These are phyloP conservation scores for Colletotrichum cuscutae DNA, from an alignment of 2,329 filamentous ascomycete genomes.

Conservation along the genomic window DNA sequence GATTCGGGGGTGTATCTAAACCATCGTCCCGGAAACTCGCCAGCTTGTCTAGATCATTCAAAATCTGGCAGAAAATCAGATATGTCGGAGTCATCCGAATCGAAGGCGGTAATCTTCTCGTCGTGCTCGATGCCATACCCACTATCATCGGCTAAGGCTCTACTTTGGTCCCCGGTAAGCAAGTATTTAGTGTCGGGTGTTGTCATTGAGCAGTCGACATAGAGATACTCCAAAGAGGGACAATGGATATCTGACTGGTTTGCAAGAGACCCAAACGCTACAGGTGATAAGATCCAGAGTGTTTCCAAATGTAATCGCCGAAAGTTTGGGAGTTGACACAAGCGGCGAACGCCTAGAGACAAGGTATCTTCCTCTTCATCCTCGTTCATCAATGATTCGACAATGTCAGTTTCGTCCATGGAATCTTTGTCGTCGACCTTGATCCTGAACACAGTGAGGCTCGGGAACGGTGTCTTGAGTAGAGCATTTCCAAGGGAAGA, in stretches of 20 bases:
- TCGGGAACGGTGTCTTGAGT: background rate
- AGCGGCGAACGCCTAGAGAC: background rate
- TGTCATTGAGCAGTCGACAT: background rate
- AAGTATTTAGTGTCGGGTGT: background rate
- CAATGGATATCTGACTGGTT: background rate
- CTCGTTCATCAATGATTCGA: background rate
- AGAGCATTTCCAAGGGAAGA: background rate
- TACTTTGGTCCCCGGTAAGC: background rate
- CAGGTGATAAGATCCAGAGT: background rate
- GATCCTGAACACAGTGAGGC: conserved; percentile 5
- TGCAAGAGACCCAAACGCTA: background rate
- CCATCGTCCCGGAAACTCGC: background rate
- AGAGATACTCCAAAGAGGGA: background rate
- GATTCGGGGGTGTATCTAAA: background rate
- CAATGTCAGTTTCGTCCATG: background rate
- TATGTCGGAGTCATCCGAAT: background rate
- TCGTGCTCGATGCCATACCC: background rate
- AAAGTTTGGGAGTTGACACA: background rate
- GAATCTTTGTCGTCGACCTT: conserved; percentile 1
- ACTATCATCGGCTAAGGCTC: background rate
- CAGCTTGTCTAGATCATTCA: background rate
- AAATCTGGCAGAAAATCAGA: background rate
- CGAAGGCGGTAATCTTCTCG: background rate
- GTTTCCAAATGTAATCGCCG: background rate
- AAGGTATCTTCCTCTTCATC: background rate